Evolutionary conservation across 2,329 filamentous ascomycete species (phyloP).

Genomic region (Phoma sp.): DNA sequence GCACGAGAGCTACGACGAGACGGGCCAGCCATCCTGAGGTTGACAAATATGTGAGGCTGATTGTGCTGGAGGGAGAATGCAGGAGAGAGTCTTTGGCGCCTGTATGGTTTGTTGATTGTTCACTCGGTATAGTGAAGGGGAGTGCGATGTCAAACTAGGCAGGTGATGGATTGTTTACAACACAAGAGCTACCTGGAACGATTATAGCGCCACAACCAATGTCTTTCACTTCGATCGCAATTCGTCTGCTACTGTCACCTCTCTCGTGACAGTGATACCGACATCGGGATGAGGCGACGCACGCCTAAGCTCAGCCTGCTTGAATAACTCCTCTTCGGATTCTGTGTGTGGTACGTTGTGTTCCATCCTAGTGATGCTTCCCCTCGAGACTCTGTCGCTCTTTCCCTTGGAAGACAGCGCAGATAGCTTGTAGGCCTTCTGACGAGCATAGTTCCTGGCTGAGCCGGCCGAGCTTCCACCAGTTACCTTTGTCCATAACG

Average conservation of each 20-base stretch:
- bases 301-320: neutral
- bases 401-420: neutral
- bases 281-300: neutral
- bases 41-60: too few relatives aligned
- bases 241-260: neutral
- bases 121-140: neutral
- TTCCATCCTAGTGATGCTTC: conserved; percentile 20
- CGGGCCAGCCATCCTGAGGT: neutral
- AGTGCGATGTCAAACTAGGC: neutral
- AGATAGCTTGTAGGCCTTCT: conserved; percentile 11
- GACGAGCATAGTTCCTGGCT: neutral
- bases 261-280: conserved; percentile 1
- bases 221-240: neutral
- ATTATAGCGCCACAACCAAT: neutral
- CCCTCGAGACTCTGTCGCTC: conserved; percentile 12
- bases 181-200: neutral
- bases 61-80: neutral
- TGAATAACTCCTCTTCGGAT: conserved; percentile 26
- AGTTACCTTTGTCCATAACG: conserved; percentile 32
- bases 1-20: conserved; percentile 10
- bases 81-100: neutral
- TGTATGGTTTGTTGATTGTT: too few relatives aligned
- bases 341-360: conserved; percentile 14
- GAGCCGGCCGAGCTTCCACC: conserved; percentile 7
- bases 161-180: neutral